These are phyloP conservation scores for Stentor coeruleus DNA, from an alignment of 73 alveolate genomes.

Conservation along the genomic window DNA sequence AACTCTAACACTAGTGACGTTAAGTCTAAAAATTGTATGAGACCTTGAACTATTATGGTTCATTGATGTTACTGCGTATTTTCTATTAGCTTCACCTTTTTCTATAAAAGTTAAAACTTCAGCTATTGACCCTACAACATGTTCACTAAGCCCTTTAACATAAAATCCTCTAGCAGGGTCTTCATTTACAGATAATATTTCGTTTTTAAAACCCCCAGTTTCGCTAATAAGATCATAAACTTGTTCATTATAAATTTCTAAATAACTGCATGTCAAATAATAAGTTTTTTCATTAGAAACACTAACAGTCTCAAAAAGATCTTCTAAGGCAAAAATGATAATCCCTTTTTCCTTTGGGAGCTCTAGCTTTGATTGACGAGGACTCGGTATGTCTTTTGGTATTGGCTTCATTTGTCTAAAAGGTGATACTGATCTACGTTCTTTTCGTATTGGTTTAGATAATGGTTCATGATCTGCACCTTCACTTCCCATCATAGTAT, in stretches of 20 bases:
- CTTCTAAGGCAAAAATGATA: slow-evolving; percentile 92
- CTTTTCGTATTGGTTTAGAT: background rate
- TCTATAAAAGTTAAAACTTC: slow-evolving; percentile 58
- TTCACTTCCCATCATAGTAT: slow-evolving; percentile 57
- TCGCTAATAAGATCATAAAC: slow-evolving; percentile 89
- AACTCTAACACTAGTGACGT: slow-evolving; percentile 40
- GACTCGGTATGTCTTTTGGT: background rate
- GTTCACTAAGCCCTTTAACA: slow-evolving; percentile 68
- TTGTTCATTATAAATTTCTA: slow-evolving; percentile 95
- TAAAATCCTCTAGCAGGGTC: slow-evolving; percentile 72
- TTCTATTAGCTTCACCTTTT: slow-evolving; percentile 73
- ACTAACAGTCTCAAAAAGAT: slow-evolving; percentile 93
- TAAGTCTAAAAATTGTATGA: slow-evolving; percentile 70
- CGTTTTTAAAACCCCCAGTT: slow-evolving; percentile 27
- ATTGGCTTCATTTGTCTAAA: background rate
- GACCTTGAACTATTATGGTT: slow-evolving; percentile 75
- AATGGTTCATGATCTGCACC: slow-evolving; percentile 13
- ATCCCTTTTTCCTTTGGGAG: slow-evolving; percentile 17
- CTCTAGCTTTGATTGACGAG: background rate
- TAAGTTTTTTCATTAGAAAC: slow-evolving; percentile 87
- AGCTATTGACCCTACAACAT: slow-evolving; percentile 54
- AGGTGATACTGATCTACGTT: slow-evolving; percentile 24
- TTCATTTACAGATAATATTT: slow-evolving; percentile 52
- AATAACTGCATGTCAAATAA: slow-evolving; percentile 85
- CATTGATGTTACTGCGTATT: slow-evolving; percentile 82